Evolutionary conservation across 2,329 filamentous ascomycete genomes (phyloP).

Genomic region (Monosporascus sp.): DNA sequence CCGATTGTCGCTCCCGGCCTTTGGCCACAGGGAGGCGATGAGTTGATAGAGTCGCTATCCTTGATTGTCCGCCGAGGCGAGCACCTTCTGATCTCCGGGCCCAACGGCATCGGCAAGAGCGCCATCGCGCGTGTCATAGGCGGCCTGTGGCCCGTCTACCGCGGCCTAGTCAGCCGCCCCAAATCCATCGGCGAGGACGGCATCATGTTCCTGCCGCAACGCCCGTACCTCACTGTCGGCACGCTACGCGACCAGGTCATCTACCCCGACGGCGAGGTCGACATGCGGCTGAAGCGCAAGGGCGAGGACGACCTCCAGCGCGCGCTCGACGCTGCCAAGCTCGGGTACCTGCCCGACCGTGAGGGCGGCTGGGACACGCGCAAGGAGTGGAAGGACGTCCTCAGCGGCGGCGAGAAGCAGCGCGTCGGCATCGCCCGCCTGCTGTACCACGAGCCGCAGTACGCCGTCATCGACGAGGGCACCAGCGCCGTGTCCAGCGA

Average conservation of each 20-base stretch:
- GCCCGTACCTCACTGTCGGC: slow-evolving; percentile 86
- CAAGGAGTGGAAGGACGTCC: slow-evolving; percentile 97
- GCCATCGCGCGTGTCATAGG: slow-evolving; percentile 83
- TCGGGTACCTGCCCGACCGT: slow-evolving; percentile 84
- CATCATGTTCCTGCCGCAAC: slow-evolving; percentile 97
- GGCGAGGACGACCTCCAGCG: slow-evolving; percentile 72
- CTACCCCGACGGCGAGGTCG: slow-evolving; percentile 89
- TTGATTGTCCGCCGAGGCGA: slow-evolving; percentile 87
- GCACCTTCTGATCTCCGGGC: slow-evolving; percentile 88
- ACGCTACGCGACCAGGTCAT: slow-evolving; percentile 96
- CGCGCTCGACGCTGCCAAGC: slow-evolving; percentile 73
- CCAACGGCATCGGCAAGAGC: slow-evolving; percentile 91
- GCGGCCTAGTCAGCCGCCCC: slow-evolving; percentile 83
- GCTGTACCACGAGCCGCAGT: slow-evolving; percentile 90
- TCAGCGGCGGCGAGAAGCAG: slow-evolving; percentile 97
- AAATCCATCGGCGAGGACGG: slow-evolving; percentile 77
- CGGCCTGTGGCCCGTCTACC: slow-evolving; percentile 90
- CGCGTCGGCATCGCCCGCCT: slow-evolving; percentile 85
- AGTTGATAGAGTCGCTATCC: slow-evolving; percentile 81
- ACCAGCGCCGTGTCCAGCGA: slow-evolving; percentile 92
- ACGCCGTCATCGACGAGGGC: slow-evolving; percentile 92
- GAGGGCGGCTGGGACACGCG: slow-evolving; percentile 96
- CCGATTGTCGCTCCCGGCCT: slow-evolving; percentile 85
- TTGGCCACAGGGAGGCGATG: slow-evolving; percentile 86
- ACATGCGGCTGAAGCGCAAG: slow-evolving; percentile 80